Conservation (phyloP, 441 rosid genomes). For the Melastoma candidum region DNA sequence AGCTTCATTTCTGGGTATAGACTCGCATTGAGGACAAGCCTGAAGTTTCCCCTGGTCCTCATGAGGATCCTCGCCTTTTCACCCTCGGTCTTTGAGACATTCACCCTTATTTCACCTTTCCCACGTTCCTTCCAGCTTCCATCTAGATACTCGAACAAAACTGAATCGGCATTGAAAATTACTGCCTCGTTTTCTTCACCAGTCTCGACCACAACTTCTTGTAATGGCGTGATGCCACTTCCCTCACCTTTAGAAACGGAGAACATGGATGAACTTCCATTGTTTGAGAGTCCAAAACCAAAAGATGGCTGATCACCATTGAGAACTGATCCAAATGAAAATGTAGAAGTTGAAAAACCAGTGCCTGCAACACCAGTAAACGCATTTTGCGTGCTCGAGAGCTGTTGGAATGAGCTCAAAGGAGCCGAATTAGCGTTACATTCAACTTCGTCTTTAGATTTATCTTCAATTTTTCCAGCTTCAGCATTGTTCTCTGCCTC, state of each 20-base stretch:
- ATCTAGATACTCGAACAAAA: constrained; percentile 62
- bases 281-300: constrained; percentile 46
- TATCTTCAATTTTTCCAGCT: constrained; percentile 22
- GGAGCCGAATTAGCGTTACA: constrained; percentile 33
- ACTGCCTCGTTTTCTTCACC: constrained; percentile 84
- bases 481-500: constrained; percentile 9
- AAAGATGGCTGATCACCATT: constrained; percentile 40
- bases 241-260: constrained; percentile 38
- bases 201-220: constrained; percentile 73
- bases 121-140: constrained; percentile 93
- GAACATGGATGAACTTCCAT: constrained; percentile 61
- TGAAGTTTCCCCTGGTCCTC: constrained; percentile 81
- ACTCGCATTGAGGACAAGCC: constrained; percentile 81
- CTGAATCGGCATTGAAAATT: constrained; percentile 65
- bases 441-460: constrained; percentile 29
- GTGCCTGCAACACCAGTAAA: constrained; percentile 88
- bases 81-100: constrained; percentile 37
- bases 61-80: constrained; percentile 67
- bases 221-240: constrained; percentile 51
- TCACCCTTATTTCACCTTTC: constrained; percentile 83
- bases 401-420: constrained; percentile 74
- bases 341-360: constrained; percentile 52
- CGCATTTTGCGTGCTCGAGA: constrained; percentile 85
- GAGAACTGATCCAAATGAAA: constrained; percentile 48
- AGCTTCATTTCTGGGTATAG: constrained; percentile 90